Evolutionary conservation across 768 basidiomycete genomes (phyloP), one percentile per base, ranked within the genome.

Genomic region (Pleurotus platypus): DNA sequence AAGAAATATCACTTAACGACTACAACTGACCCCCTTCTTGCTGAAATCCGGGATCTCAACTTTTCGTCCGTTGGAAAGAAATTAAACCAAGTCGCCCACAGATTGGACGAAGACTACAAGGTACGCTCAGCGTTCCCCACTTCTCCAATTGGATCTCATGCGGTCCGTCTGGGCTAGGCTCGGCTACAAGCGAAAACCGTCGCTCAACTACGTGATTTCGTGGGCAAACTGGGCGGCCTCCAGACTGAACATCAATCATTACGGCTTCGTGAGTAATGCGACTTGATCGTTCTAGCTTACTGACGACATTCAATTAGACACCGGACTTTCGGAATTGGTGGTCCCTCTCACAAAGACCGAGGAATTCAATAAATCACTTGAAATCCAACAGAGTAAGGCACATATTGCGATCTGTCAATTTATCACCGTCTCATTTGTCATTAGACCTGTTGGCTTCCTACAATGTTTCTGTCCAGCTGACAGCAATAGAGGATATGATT

Each of bases 401-500:
- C 12, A 20, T 7, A 16, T 30, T 42, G 27, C 7, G 38, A 22
- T 26, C 39, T 13, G 18, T 11, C 57, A 61, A 15, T 26, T 37
- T 46, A 49, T 27, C 20, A 35, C 5, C 20, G 40, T 40, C 40
- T 58, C 35, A 42, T 60, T 22, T 62, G 42, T 20, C 57, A 16
- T 46, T 37, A 98, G 95, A 98, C 69, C 78, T 99, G n/a, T 82
- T 98, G 27, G 92, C 94, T 5, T 95, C 94, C 5, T 94, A 95
- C 66, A 90, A 98, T 63, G 76, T 89, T 24, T 74, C 84, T 11
- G 78, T 79, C 3, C 97, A 98, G 69, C 78, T 97, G 43, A 73
- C 74, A n/a, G 85, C 87, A 0, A 92, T 99, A 56, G 96, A 98
- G 67, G 92, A 95, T 56, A 75, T 99, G 63, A 86, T 98, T 60